A percentile compares a stretch with the other conserved stretches of the same genome.
These are phyloP conservation scores for Zychaea mexicana DNA, from an alignment of 371 early-diverging fungal genomes.

Conservation along the genomic window DNA sequence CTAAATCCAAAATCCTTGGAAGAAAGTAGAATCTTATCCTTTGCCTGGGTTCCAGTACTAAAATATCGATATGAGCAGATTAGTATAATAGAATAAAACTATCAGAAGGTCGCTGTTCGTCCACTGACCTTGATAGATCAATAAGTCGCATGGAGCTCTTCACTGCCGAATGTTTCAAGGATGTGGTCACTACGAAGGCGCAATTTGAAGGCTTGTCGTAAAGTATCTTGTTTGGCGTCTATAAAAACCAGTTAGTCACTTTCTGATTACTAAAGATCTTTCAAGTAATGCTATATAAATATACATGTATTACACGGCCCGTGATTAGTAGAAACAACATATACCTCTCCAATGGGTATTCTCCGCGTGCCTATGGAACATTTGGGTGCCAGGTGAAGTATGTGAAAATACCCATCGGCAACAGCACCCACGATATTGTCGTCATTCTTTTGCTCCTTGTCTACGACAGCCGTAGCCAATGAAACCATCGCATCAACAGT, in stretches of 20 bases:
- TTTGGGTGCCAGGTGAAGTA: slow-evolving; percentile 10
- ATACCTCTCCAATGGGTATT: slow-evolving; percentile 28
- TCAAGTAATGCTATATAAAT: background rate
- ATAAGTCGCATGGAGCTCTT: slow-evolving; percentile 1
- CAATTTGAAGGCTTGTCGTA: background rate
- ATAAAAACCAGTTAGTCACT: background rate
- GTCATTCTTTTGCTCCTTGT: background rate
- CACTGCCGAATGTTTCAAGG: background rate
- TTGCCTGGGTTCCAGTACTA: background rate
- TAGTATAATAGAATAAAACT: background rate
- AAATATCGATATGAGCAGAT: background rate
- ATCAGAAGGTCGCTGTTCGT: no score
- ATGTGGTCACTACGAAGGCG: slow-evolving; percentile 4
- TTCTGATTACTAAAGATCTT: no score
- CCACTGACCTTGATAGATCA: background rate
- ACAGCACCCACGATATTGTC: slow-evolving; percentile 19
- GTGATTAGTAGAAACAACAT: background rate
- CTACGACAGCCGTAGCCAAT: no score
- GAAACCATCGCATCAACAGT: slow-evolving; percentile 10
- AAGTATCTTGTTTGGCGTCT: slow-evolving; percentile 1
- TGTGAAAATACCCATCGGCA: slow-evolving; percentile 25
- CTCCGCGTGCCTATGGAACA: slow-evolving; percentile 13
- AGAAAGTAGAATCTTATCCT: background rate
- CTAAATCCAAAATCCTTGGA: background rate
- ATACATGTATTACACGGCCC: background rate